Evolutionary conservation across 2,329 filamentous ascomycete species (phyloP), one percentile per base, ranked within the genome.

Genomic region (Ophiostoma piceae): DNA sequence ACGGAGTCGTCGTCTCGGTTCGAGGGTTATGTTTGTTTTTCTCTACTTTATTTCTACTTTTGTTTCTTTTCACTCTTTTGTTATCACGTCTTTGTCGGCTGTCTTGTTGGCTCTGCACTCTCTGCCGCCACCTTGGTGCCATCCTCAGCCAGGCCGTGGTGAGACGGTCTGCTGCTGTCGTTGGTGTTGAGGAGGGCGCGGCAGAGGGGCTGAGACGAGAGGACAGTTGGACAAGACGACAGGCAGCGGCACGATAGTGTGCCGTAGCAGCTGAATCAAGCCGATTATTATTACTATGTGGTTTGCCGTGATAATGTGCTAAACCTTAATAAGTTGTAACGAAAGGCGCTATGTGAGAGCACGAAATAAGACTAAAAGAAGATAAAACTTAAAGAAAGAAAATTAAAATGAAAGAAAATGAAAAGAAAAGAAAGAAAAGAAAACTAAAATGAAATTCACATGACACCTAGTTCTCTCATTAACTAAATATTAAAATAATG

Each of bases 101-200:
- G 29, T 6, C 32, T 22, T 32, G 12, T 35, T 35, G 4, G 4
- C 3, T 22, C 6, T 26, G 57, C 14, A 4, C 26, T 37, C 2
- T 16, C 32, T 35, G n/a, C 19, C 4, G 22, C 29, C 22, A 41
- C 22, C 16, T 11, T 19, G 9, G 16, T 12, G 67, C 32, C 60
- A 6, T 35, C 57, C 2, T 16, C 32, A 12, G 62, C 12, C 41
- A 67, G 70, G 70, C 26, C 68, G 70, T 71, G 70, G 70, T 71
- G 70, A 71, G 70, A 71, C 70, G 70, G 68, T 71, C 70, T 67
- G 67, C 62, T 12, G 62, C 32, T 41, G 62, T 7, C 3, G 35
- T 7, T 11, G 32, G 19, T 19, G n/a, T 3, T 19, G 35, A 26
- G 57, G 26, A 62, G 22, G 26, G 22, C 4, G 51, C 22, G 22